Conservation (phyloP, 345 rosid species). For the Schrenkiella parvula region DNA sequence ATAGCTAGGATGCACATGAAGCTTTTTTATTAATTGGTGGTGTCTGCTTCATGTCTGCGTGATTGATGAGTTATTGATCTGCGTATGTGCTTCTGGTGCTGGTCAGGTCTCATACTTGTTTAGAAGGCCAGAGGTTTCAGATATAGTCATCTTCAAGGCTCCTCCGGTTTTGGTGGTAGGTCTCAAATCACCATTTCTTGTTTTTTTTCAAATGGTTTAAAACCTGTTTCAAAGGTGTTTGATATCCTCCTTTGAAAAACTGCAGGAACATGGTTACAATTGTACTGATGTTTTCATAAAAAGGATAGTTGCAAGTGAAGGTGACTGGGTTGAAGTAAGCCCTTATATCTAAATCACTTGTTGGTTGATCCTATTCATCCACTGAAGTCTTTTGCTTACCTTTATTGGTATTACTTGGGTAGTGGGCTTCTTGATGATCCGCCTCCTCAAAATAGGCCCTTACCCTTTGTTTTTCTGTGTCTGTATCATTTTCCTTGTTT, state of each 20-base stretch:
- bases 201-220: not conserved
- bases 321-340: constrained; percentile 86
- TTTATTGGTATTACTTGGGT: not conserved
- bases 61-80: not conserved
- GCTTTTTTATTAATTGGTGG: not conserved
- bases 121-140: constrained; percentile 78
- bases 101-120: constrained; percentile 75
- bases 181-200: not conserved
- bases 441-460: not conserved
- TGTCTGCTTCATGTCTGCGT: not conserved
- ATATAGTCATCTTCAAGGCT: constrained; percentile 81
- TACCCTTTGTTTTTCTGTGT: not conserved
- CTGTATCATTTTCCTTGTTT: not conserved
- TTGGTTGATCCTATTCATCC: constrained; percentile 15
- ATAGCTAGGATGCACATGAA: not conserved
- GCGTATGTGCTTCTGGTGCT: not conserved
- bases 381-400: constrained; percentile 12
- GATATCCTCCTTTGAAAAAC: constrained; percentile 10
- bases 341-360: constrained; percentile 13
- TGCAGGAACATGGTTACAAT: constrained; percentile 62
- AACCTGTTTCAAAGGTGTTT: not conserved
- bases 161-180: constrained; percentile 73
- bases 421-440: not conserved
- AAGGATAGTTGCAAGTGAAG: constrained; percentile 87
- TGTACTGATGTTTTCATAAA: constrained; percentile 73